A percentile compares a stretch with the other conserved stretches of the same genome.
phyloP scores from a whole-genome alignment of 345 rosid species.

The Eucalyptus globulus region DNA sequence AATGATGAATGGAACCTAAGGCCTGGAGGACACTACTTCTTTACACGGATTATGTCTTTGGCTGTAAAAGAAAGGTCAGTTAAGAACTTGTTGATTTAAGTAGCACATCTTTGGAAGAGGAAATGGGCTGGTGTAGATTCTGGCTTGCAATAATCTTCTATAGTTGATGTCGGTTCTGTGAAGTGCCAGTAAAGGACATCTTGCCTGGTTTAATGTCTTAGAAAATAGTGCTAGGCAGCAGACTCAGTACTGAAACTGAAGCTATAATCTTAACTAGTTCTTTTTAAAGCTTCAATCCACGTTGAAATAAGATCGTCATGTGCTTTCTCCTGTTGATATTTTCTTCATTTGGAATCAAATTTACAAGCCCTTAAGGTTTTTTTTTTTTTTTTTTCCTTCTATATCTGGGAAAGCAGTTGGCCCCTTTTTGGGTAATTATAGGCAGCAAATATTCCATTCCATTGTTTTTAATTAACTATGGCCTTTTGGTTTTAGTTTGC shows the following conservation, averaged over 20 bases:
- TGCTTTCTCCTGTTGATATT: background rate
- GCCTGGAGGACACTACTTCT: background rate
- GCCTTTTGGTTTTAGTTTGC: slow-evolving; percentile 6
- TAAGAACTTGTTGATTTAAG: too few species aligned
- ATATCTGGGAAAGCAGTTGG: too few species aligned
- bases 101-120: too few species aligned
- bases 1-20: too few species aligned
- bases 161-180: background rate
- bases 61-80: too few species aligned
- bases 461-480: background rate
- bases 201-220: background rate
- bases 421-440: background rate
- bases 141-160: too few species aligned
- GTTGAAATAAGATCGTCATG: background rate
- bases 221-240: background rate
- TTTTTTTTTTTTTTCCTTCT: background rate
- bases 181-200: background rate
- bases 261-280: background rate
- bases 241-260: background rate
- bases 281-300: background rate
- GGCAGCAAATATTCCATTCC: background rate
- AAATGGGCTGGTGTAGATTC: too few species aligned
- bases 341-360: background rate
- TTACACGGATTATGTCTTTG: too few species aligned
- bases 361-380: too few species aligned